Percentiles rank a stretch among this genome's conserved stretches.
Evolutionary conservation across 441 rosid species (phyloP).

Genomic region (Lepidium campestre): DNA sequence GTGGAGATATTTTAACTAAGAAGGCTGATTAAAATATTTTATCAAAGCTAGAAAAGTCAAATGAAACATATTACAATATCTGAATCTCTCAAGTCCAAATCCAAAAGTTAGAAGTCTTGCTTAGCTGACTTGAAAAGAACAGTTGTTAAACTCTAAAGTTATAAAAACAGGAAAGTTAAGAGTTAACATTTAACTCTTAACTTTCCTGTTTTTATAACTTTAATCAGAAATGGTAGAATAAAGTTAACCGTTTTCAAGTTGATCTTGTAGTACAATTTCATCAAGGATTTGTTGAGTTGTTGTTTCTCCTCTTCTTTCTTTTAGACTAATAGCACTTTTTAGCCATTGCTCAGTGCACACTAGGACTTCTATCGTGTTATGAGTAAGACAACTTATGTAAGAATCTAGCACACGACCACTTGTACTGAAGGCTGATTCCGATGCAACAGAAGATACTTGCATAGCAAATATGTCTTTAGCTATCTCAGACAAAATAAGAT

Average conservation of each 20-base stretch:
- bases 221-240: too few relatives aligned
- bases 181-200: too few relatives aligned
- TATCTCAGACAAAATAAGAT: neutral
- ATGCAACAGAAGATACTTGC: neutral
- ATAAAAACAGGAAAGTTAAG: too few relatives aligned
- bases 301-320: neutral
- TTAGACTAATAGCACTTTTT: neutral
- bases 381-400: neutral
- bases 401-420: neutral
- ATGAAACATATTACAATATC: too few relatives aligned
- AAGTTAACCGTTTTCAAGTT: neutral
- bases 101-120: too few relatives aligned
- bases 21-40: too few relatives aligned
- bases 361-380: neutral
- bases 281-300: neutral
- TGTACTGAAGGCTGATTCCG: neutral
- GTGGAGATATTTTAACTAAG: too few relatives aligned
- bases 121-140: too few relatives aligned
- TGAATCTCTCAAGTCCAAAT: too few relatives aligned
- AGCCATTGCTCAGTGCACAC: neutral
- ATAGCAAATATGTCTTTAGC: neutral
- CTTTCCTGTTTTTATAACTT: too few relatives aligned
- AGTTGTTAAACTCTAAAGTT: too few relatives aligned
- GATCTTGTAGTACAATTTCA: neutral
- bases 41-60: too few relatives aligned